Conservation (phyloP, 225 moss, liverwort and hornwort species). For the Physcomitrium patens region DNA sequence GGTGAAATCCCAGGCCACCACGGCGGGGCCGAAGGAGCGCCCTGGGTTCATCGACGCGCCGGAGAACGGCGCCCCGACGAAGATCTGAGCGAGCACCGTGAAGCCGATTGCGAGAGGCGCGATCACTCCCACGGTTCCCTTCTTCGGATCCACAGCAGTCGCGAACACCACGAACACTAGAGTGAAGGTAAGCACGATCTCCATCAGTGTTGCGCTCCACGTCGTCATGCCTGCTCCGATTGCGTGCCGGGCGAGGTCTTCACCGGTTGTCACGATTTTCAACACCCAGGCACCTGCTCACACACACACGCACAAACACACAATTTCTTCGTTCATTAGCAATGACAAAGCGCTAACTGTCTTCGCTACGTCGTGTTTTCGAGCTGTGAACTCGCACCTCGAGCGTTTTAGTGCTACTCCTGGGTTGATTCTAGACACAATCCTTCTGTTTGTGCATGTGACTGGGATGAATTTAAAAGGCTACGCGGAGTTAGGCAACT, state of each 20-base stretch:
- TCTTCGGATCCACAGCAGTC: conserved; percentile 83
- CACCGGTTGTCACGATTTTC: conserved; percentile 56
- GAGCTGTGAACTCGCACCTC: no score
- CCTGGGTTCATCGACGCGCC: conserved; percentile 88
- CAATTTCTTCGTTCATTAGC: background rate
- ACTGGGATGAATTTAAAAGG: no score
- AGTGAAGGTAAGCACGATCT: conserved; percentile 74
- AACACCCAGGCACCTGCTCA: conserved; percentile 53
- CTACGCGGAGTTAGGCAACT: no score
- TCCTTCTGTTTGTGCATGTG: no score
- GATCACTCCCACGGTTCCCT: conserved; percentile 68
- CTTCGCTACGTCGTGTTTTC: no score
- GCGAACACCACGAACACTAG: conserved; percentile 91
- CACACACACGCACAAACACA: background rate
- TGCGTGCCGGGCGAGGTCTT: conserved; percentile 45
- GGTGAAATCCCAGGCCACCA: conserved; percentile 50
- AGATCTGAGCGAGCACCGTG: conserved; percentile 72
- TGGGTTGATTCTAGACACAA: no score
- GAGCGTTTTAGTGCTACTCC: no score
- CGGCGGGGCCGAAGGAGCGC: conserved; percentile 84
- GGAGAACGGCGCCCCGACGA: conserved; percentile 77
- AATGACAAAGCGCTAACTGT: no score
- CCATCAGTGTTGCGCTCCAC: conserved; percentile 45
- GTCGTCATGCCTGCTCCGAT: conserved; percentile 33
- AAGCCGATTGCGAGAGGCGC: conserved; percentile 90